phyloP scores from a whole-genome alignment of 768 basidiomycete species.

The Astraeus odoratus region DNA sequence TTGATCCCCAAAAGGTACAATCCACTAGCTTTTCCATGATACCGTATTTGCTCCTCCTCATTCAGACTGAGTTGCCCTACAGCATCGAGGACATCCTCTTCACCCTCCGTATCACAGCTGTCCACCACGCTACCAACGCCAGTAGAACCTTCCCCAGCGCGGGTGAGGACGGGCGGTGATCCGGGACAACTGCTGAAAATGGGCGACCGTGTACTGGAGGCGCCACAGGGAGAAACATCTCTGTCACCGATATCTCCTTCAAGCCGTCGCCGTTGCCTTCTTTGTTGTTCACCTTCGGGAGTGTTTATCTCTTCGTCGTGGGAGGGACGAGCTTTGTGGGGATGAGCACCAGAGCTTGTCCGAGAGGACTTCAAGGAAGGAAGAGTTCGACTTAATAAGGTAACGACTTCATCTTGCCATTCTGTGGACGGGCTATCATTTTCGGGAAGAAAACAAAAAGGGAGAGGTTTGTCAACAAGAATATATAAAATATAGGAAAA shows the following conservation, averaged over 20 bases:
- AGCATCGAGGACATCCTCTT: constrained; percentile 54
- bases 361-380: not conserved
- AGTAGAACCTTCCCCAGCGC: constrained; percentile 6
- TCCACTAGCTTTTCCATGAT: constrained; percentile 82
- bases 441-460: not conserved
- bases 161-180: constrained; percentile 11
- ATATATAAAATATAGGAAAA: not conserved
- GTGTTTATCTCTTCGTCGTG: constrained; percentile 9
- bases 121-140: constrained; percentile 17
- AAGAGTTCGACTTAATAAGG: constrained; percentile 11
- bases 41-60: constrained; percentile 80
- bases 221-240: constrained; percentile 5
- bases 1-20: constrained; percentile 63
- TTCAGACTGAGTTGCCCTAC: constrained; percentile 84
- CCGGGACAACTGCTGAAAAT: constrained; percentile 15
- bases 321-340: constrained; percentile 8
- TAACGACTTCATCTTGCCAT: constrained; percentile 68
- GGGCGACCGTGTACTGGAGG: constrained; percentile 3
- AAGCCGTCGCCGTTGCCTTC: constrained; percentile 47
- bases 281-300: constrained; percentile 23
- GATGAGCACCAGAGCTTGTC: not conserved
- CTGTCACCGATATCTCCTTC: constrained; percentile 12
- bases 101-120: constrained; percentile 31
- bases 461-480: not conserved
- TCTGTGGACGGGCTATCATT: constrained; percentile 65